Evolutionary conservation across 176 grass and related monocot genomes (phyloP), one percentile per base, ranked within the genome.

Genomic region (Hordeum marinum): DNA sequence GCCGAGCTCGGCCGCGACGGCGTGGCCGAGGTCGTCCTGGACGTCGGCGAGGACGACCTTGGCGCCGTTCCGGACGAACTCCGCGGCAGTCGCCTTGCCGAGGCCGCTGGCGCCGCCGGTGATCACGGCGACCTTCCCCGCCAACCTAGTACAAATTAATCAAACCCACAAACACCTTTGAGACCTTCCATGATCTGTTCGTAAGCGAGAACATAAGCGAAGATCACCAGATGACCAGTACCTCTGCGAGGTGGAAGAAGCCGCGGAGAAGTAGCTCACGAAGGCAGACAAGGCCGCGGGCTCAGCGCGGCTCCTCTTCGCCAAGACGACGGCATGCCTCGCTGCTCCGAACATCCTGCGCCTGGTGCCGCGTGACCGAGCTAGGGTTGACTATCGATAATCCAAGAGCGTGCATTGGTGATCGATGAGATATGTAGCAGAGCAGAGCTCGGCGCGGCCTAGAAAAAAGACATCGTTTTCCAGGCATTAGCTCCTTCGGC

Each of bases 21-120:
- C 60, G 29, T 3, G 42, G 31, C 85, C 89, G 10, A 85, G 76
- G 8, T 82, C 85, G 48, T 91, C 85, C 81, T 91, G 89, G 9
- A 88, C 29, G 43, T 91, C 85, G n/a, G 89, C 89, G 24, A 91
- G 15, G 40, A 90, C 41, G 0, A 90, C 84, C 63, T 8, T 67
- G 0, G 88, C 84, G 13, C 88, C 88, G 31, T 83, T 43, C 62
- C 31, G 0, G 11, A 76, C 68, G 72, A 90, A 90, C 40, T 86
- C 72, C 3, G 18, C 34, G 1, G 88, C 84, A 0, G 88, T 21
- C 32, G 79, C 79, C 73, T 66, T 76, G 52, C 88, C 88, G 32
- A 90, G 82, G 72, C 88, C 88, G 31, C 88, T 86, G 2, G 88
- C 88, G 0, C 27, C 83, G 1, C 88, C 88, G 12, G 88, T 86